phyloP scores from a whole-genome alignment of 2,329 filamentous ascomycete genomes.

The Exserohilum turcica region DNA sequence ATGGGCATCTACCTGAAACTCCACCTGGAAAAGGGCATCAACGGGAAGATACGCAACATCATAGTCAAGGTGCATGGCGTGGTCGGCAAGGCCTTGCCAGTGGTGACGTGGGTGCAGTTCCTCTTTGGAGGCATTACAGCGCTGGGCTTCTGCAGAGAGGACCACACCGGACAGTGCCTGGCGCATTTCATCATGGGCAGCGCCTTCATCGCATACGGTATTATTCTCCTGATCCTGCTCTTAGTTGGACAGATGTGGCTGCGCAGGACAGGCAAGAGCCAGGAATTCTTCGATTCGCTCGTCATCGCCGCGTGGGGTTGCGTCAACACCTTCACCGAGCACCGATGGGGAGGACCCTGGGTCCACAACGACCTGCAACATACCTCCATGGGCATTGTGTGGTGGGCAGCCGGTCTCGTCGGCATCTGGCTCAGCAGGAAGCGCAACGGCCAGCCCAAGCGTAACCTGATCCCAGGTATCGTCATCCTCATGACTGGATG shows the following conservation, averaged over 20 bases:
- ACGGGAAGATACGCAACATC: conserved; percentile 74
- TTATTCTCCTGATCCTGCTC: conserved; percentile 82
- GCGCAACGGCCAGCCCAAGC: conserved; percentile 81
- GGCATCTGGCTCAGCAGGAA: conserved; percentile 91
- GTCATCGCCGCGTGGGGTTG: conserved; percentile 95
- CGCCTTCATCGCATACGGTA: conserved; percentile 92
- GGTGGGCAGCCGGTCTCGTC: conserved; percentile 92
- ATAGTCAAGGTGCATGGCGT: conserved; percentile 77
- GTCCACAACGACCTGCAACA: conserved; percentile 94
- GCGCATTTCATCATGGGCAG: conserved; percentile 99
- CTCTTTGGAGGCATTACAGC: conserved; percentile 92
- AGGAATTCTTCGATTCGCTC: conserved; percentile 94
- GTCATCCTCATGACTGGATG: conserved; percentile 92
- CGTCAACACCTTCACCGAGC: conserved; percentile 97
- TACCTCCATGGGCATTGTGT: conserved; percentile 98
- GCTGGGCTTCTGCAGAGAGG: conserved; percentile 88
- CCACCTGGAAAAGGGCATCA: conserved; percentile 82
- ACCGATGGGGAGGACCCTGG: conserved; percentile 89
- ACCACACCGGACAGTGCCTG: conserved; percentile 88
- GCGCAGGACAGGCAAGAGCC: conserved; percentile 78
- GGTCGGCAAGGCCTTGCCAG: conserved; percentile 83
- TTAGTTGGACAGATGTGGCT: conserved; percentile 90
- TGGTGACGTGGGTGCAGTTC: conserved; percentile 91
- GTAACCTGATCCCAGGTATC: conserved; percentile 90
- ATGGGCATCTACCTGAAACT: conserved; percentile 87